Evolutionary conservation across 495 filamentous ascomycete genomes (phyloP).

Genomic region (Articulospora tetracladia): DNA sequence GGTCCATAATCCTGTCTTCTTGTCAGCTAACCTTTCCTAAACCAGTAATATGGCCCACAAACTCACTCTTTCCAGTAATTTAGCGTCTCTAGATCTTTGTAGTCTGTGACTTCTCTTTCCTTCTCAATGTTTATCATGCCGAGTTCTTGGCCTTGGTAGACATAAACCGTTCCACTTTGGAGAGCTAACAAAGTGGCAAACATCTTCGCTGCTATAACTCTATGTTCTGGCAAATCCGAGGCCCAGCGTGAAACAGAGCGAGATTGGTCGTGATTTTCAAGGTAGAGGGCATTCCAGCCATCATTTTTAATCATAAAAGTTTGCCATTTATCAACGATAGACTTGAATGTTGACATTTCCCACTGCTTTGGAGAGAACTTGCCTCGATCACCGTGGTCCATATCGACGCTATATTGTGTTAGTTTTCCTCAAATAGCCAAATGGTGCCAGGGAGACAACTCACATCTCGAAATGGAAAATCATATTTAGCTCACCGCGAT

Average conservation of each 20-base stretch:
- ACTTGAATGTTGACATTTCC: conserved; percentile 54
- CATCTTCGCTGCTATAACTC: conserved; percentile 55
- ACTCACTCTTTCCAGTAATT: conserved; percentile 45
- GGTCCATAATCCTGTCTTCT: conserved; percentile 1
- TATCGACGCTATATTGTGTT: conserved; percentile 42
- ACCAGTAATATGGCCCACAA: background rate
- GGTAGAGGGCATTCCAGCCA: conserved; percentile 71
- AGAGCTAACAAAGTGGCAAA: conserved; percentile 55
- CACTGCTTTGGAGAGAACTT: conserved; percentile 45
- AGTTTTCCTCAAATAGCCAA: conserved; percentile 20
- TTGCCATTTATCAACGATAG: conserved; percentile 62
- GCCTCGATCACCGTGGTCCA: conserved; percentile 50
- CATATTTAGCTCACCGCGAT: conserved; percentile 67
- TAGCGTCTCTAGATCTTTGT: conserved; percentile 66
- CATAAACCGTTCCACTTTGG: conserved; percentile 63
- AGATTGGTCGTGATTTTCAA: conserved; percentile 72
- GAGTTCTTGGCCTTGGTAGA: conserved; percentile 76
- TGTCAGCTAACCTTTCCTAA: background rate
- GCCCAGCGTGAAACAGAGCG: conserved; percentile 58
- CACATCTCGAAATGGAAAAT: conserved; percentile 69
- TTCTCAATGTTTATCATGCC: conserved; percentile 71
- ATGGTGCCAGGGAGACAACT: conserved; percentile 46
- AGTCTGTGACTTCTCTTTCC: conserved; percentile 60
- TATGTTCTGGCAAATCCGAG: conserved; percentile 41
- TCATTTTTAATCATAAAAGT: conserved; percentile 64